Conservation (phyloP, 23 red algal species). For the Pyropia haitanensis region DNA sequence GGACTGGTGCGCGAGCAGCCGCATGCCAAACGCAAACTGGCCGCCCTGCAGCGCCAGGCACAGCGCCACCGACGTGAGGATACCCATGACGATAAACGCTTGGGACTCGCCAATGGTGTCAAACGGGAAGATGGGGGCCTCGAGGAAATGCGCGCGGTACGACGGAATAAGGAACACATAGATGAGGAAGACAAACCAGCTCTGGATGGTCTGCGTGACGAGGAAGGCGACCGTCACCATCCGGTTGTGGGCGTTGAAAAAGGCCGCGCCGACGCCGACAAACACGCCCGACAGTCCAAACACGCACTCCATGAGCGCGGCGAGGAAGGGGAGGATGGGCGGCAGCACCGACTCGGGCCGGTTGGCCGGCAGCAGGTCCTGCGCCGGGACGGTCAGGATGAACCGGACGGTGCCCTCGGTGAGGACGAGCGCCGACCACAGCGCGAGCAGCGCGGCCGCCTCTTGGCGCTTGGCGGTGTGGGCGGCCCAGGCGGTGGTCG, state of each 20-base stretch:
- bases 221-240: slow-evolving; percentile 9
- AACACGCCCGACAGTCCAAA: slow-evolving; percentile 33
- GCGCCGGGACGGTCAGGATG: too few species aligned
- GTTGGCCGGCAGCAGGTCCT: background rate
- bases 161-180: slow-evolving; percentile 31
- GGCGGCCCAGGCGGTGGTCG: too few species aligned
- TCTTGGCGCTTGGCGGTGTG: too few species aligned
- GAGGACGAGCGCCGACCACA: too few species aligned
- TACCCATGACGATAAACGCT: too few species aligned
- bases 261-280: slow-evolving; percentile 13
- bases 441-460: too few species aligned
- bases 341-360: background rate
- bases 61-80: too few species aligned
- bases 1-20: too few species aligned
- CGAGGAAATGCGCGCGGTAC: slow-evolving; percentile 2
- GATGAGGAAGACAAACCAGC: slow-evolving; percentile 34
- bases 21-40: too few species aligned
- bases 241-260: slow-evolving; percentile 26
- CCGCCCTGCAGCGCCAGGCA: too few species aligned
- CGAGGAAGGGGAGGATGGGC: slow-evolving; percentile 17
- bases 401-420: too few species aligned
- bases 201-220: slow-evolving; percentile 13
- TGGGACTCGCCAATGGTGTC: background rate
- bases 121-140: slow-evolving; percentile 6
- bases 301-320: slow-evolving; percentile 25